Conservation (phyloP, 2,329 filamentous ascomycete species). For the Lasiodiplodia gonubiensis region DNA sequence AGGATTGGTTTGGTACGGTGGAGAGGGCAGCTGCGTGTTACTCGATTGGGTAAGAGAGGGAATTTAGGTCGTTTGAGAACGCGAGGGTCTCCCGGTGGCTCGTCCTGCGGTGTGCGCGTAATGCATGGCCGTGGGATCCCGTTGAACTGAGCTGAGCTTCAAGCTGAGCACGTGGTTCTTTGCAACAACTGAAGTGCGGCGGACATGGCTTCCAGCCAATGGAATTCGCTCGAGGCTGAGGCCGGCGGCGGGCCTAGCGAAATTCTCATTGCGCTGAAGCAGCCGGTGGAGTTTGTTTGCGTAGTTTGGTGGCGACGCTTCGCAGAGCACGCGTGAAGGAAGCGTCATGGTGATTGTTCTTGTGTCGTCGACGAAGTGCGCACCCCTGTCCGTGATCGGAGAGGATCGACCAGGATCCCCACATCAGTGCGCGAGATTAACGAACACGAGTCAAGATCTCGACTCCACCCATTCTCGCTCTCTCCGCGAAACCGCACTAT, state of each 20-base stretch:
- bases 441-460: constrained; percentile 1
- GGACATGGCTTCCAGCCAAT: too few species aligned
- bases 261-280: too few species aligned
- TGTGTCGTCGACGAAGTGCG: background rate
- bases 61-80: background rate
- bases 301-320: too few species aligned
- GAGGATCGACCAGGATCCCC: constrained; percentile 13
- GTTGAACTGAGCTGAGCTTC: background rate
- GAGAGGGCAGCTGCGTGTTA: background rate
- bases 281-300: too few species aligned
- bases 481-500: background rate
- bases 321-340: too few species aligned
- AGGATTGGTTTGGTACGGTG: background rate
- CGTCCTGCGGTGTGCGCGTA: background rate
- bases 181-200: too few species aligned
- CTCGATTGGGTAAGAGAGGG: background rate
- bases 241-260: too few species aligned
- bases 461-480: background rate
- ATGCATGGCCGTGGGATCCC: background rate
- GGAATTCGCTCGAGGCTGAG: too few species aligned
- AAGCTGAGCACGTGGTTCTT: too few species aligned
- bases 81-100: background rate
- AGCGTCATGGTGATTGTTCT: background rate
- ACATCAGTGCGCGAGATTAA: constrained; percentile 5
- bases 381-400: constrained; percentile 23